Conservation (phyloP, 345 rosid species). For the Eucalyptus polybractea region DNA sequence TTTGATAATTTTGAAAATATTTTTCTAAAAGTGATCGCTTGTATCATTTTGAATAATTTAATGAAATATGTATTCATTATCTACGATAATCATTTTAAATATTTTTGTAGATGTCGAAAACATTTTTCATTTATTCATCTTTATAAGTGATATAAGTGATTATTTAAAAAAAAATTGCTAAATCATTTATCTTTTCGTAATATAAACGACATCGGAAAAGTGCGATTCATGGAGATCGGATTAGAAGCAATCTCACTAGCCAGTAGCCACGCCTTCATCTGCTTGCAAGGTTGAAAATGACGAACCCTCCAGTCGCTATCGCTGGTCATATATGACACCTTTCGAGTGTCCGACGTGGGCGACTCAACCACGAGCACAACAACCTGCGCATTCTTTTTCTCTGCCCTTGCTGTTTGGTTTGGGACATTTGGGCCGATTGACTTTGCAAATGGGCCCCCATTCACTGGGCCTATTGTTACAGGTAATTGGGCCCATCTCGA, state of each 20-base stretch:
- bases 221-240: background rate
- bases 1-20: background rate
- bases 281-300: background rate
- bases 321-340: background rate
- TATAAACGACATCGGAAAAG: background rate
- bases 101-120: background rate
- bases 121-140: background rate
- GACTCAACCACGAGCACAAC: background rate
- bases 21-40: background rate
- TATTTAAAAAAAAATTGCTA: rapidly evolving
- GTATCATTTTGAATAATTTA: background rate
- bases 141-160: background rate
- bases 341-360: background rate
- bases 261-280: background rate
- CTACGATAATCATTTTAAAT: rapidly evolving
- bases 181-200: background rate
- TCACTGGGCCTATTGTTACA: background rate
- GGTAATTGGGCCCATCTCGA: background rate
- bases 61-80: background rate
- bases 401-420: background rate
- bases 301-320: background rate
- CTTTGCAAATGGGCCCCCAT: background rate
- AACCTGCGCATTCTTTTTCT: background rate
- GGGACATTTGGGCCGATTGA: background rate
- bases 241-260: background rate